A percentile compares a stretch with the other conserved stretches of the same genome.
Evolutionary conservation across 2,329 filamentous ascomycete species (phyloP).

Genomic region (Neofusicoccum cordaticola): DNA sequence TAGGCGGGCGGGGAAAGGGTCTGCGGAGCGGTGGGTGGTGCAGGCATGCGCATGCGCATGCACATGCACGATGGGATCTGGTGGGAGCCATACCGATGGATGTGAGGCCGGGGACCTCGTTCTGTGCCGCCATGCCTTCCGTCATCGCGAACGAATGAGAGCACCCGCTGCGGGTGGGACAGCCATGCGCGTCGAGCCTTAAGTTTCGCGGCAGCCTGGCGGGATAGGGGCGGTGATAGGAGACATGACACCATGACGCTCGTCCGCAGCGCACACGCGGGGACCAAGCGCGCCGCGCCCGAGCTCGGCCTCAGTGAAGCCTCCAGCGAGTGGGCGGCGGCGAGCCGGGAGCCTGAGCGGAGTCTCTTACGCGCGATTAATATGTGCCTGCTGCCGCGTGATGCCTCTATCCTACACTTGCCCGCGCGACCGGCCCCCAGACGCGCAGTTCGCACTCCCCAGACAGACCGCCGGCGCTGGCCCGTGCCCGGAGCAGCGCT

Average conservation of each 20-base stretch:
- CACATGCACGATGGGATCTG: neutral
- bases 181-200: neutral
- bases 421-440: neutral
- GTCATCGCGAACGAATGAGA: conserved; percentile 9
- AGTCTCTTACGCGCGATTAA: conserved; percentile 12
- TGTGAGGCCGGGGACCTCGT: neutral
- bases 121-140: neutral
- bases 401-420: neutral
- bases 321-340: neutral
- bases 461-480: neutral
- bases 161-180: neutral
- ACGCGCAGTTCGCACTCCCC: neutral
- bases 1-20: neutral
- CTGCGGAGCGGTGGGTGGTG: neutral
- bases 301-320: neutral
- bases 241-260: conserved; percentile 3
- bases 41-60: neutral
- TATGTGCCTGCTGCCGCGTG: conserved; percentile 3
- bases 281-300: neutral
- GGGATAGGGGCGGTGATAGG: conserved; percentile 10
- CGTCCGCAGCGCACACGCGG: neutral
- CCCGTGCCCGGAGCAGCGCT: neutral
- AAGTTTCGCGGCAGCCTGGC: neutral
- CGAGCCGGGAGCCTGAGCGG: neutral
- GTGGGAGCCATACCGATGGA: neutral